Evolutionary conservation across 768 basidiomycete genomes (phyloP).

Genomic region (Obba rivulosa): DNA sequence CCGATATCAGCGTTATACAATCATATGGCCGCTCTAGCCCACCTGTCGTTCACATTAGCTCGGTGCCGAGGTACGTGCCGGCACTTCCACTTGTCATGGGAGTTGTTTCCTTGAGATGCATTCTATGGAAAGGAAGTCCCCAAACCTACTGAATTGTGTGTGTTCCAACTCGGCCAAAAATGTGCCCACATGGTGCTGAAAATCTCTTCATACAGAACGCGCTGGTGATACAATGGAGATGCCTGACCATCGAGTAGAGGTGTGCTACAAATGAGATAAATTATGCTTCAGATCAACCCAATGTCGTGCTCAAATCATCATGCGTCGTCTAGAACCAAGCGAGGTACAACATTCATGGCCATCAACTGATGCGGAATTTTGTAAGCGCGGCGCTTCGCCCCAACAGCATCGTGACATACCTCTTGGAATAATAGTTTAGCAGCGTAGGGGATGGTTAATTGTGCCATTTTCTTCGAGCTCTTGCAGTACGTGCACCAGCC

Average conservation of each 20-base stretch:
- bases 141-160: no score
- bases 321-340: constrained; percentile 20
- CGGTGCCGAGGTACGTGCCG: no score
- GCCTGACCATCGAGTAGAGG: not conserved
- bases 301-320: constrained; percentile 1
- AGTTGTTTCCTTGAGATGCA: no score
- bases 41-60: no score
- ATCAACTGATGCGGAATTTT: constrained; percentile 11
- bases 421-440: constrained; percentile 92
- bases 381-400: not conserved
- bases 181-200: no score
- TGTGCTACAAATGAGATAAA: not conserved
- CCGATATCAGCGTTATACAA: no score
- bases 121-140: no score
- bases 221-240: not conserved
- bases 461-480: constrained; percentile 93
- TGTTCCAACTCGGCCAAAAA: no score
- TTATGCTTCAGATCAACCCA: not conserved
- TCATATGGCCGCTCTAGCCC: no score
- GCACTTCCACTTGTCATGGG: no score
- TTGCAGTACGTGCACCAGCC: constrained; percentile 99
- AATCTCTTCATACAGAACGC: no score
- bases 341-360: constrained; percentile 21
- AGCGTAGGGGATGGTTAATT: constrained; percentile 93
- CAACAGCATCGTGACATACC: constrained; percentile 36